phyloP scores from a whole-genome alignment of 2,329 filamentous ascomycete species.

The Balansia obtecta region DNA sequence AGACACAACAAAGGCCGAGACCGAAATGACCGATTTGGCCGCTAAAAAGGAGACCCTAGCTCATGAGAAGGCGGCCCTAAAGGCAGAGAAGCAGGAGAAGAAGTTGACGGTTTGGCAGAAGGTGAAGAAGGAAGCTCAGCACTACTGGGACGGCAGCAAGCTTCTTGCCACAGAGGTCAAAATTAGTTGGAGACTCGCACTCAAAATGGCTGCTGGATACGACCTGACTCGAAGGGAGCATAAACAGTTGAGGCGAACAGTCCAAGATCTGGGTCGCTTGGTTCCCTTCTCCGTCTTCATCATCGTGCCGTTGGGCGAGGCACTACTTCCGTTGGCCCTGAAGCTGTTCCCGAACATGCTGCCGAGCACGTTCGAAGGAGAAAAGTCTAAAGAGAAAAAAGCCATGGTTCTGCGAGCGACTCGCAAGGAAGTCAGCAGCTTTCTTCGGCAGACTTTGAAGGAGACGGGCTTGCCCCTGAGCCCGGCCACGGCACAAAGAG shows the following conservation, averaged over 20 bases:
- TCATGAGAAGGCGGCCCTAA: slow-evolving; percentile 45
- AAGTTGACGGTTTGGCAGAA: slow-evolving; percentile 85
- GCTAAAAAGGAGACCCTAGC: slow-evolving; percentile 49
- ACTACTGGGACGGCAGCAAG: slow-evolving; percentile 99
- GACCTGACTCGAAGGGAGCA: slow-evolving; percentile 90
- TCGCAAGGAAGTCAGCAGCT: slow-evolving; percentile 84
- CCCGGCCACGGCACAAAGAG: slow-evolving; percentile 70
- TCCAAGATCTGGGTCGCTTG: slow-evolving; percentile 82
- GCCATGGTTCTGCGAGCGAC: slow-evolving; percentile 69
- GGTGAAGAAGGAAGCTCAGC: slow-evolving; percentile 83
- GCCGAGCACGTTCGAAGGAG: slow-evolving; percentile 90
- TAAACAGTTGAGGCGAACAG: slow-evolving; percentile 82
- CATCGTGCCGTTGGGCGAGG: slow-evolving; percentile 90
- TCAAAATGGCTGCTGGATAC: slow-evolving; percentile 98
- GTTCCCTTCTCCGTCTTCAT: slow-evolving; percentile 96
- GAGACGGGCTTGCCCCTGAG: slow-evolving; percentile 91
- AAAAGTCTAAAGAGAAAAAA: slow-evolving; percentile 84
- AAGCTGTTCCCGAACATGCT: slow-evolving; percentile 96
- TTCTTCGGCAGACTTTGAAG: slow-evolving; percentile 75
- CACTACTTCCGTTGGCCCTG: slow-evolving; percentile 80
- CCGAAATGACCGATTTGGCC: slow-evolving; percentile 46
- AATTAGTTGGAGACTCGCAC: slow-evolving; percentile 79
- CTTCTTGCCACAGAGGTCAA: slow-evolving; percentile 81
- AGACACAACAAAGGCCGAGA: slow-evolving; percentile 27
- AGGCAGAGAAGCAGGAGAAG: slow-evolving; percentile 57